Conservation (phyloP, 192 early-diverging fungal genomes). For the Phycomyces blakesleeanus region DNA sequence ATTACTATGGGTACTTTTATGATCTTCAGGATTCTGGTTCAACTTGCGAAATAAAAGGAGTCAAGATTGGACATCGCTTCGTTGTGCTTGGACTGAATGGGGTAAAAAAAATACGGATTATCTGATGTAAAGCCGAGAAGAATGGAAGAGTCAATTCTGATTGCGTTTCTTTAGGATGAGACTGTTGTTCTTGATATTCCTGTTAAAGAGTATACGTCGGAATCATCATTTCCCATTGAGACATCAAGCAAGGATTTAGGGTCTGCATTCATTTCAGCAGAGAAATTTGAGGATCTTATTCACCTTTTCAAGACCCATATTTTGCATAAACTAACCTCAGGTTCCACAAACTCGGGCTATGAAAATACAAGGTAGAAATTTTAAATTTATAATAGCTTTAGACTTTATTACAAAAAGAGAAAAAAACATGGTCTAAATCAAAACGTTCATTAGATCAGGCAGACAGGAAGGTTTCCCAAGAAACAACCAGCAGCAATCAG, state of each 20-base stretch:
- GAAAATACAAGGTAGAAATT: constrained; percentile 37
- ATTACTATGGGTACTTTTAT: constrained; percentile 62
- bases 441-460: too few species aligned
- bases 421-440: background rate
- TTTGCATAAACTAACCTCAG: constrained; percentile 63
- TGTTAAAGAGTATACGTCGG: constrained; percentile 47
- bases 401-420: background rate
- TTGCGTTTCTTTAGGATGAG: constrained; percentile 39
- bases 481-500: too few species aligned
- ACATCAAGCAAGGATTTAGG: constrained; percentile 33
- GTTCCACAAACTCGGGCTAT: constrained; percentile 68
- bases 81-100: constrained; percentile 65
- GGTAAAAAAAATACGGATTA: constrained; percentile 36
- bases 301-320: constrained; percentile 58
- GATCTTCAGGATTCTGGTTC: constrained; percentile 62
- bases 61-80: constrained; percentile 58
- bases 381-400: background rate
- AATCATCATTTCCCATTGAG: constrained; percentile 45
- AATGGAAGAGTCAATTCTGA: too few species aligned
- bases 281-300: constrained; percentile 57
- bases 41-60: constrained; percentile 63
- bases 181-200: constrained; percentile 45
- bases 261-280: constrained; percentile 56
- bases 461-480: too few species aligned
- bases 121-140: too few species aligned